Base-by-base conservation (phyloP, 257 asterid genomes). In the Solanum pimpinellifolium region DNA sequence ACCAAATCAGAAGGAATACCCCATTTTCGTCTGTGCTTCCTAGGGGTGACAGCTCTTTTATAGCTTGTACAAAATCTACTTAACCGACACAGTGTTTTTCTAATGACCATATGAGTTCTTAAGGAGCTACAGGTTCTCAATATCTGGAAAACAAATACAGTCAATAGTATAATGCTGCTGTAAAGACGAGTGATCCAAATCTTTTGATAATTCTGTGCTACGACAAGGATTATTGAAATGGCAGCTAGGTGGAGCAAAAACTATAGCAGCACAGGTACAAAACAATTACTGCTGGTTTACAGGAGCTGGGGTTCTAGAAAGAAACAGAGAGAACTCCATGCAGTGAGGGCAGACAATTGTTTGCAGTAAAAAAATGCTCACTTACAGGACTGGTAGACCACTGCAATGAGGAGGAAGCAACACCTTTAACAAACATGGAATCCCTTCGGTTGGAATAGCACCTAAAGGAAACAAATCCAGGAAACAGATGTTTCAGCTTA, bases 401-500 rank as follows among this genome's bases (percentile, higher is more conserved):
- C 91, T 92, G 89, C 98, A 97, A 92, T 87, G 92, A 83, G 96
- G 89, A 56, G 99, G 98, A 91, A 97, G 96, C 89, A 95, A 90
- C 92, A 97, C 96, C 89, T 92, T 96, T 25, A 97, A 94, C 91
- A 97, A 89, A 92, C 97, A 94, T 42, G 99, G 99, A 86, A 97
- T 97, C 89, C 99, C 99, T 91, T 97, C 99, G 33, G 99, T 97
- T 88, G 98, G 99, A 89, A 97, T 92, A 90, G 97, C 99, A 88
- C 99, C 99, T 97, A 88, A 86, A 83, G 83, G 82, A 46, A 90
- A 60, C 83, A 46, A 84, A 68, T 65, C 77, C 84, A n/a, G 62
- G 46, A 66, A 66, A 80, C 86, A 82, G 65, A 78, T 70, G 46
- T 35, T 69, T 85, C 82, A 44, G 60, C 41, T 62, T 68, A 31